Percentiles rank a stretch among this genome's conserved stretches.
phyloP scores from a whole-genome alignment of 2,329 filamentous ascomycete species.

The Lachnellula cervina region DNA sequence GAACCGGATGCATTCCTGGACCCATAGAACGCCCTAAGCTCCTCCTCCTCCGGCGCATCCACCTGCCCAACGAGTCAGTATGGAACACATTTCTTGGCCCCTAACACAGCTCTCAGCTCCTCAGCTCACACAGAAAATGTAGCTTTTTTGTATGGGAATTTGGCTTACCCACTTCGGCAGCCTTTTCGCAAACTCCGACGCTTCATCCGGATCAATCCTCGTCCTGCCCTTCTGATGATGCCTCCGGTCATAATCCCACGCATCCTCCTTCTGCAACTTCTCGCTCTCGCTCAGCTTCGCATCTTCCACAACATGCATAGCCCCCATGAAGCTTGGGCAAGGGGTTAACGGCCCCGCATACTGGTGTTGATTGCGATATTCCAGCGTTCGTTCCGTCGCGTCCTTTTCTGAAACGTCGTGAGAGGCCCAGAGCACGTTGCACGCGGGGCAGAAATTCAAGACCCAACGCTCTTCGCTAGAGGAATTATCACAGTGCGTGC shows the following conservation, averaged over 20 bases:
- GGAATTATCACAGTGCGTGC: background rate
- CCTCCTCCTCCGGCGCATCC: background rate
- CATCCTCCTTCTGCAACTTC: background rate
- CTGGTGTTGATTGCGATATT: background rate
- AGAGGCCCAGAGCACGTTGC: background rate
- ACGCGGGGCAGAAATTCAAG: background rate
- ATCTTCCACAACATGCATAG: background rate
- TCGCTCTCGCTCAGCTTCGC: background rate
- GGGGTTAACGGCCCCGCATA: background rate
- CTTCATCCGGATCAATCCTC: background rate
- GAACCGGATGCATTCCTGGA: background rate
- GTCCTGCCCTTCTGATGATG: background rate
- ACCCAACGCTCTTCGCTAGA: background rate
- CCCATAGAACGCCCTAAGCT: background rate
- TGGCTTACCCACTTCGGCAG: background rate
- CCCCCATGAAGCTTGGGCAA: background rate
- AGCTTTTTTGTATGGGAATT: too few relatives aligned
- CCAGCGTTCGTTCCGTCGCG: background rate
- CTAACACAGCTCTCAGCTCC: background rate
- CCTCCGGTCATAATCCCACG: background rate
- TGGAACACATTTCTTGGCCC: too few relatives aligned
- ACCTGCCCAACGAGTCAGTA: background rate
- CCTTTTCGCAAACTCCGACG: background rate
- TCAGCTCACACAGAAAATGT: background rate
- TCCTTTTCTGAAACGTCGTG: background rate